These are phyloP conservation scores for Mucor saturninus DNA, from an alignment of 371 early-diverging fungal species.

Conservation along the genomic window DNA sequence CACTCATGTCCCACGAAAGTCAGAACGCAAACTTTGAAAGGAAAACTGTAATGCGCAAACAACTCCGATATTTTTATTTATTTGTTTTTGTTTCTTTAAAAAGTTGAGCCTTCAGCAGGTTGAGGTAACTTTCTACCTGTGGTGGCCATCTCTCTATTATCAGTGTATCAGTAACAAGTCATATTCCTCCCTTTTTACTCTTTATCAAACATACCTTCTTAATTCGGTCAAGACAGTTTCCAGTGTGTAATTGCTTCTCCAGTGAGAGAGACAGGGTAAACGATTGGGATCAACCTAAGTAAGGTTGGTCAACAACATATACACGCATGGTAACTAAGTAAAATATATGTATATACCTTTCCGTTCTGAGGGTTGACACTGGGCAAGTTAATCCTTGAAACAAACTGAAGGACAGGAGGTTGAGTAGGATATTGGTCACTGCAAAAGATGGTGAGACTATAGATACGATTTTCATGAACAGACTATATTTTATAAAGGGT, in stretches of 20 bases:
- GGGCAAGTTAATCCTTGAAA: conserved; percentile 87
- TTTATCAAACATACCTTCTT: conserved; percentile 63
- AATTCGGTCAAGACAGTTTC: conserved; percentile 88
- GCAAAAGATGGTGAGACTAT: conserved; percentile 84
- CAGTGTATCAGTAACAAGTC: not conserved
- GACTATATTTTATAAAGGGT: conserved; percentile 57
- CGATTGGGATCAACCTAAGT: conserved; percentile 70
- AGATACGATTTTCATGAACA: conserved; percentile 94
- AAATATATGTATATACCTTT: conserved; percentile 46
- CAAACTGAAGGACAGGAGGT: conserved; percentile 82
- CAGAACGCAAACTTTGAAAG: not conserved
- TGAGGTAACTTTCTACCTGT: conserved; percentile 84
- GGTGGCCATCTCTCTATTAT: conserved; percentile 84
- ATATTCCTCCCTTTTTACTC: not conserved
- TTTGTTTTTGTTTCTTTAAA: conserved; percentile 29
- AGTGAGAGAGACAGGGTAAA: conserved; percentile 75
- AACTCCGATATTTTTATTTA: not conserved
- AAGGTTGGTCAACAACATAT: not conserved
- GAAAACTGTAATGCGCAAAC: not conserved
- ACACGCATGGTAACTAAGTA: no score
- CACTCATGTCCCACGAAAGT: no score
- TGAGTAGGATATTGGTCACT: conserved; percentile 85
- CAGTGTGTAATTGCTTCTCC: conserved; percentile 81
- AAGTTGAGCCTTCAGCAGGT: conserved; percentile 85
- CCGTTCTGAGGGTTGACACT: conserved; percentile 86